Conservation (phyloP, 805 yeast genomes). For the Wickerhamiella occidentalis region DNA sequence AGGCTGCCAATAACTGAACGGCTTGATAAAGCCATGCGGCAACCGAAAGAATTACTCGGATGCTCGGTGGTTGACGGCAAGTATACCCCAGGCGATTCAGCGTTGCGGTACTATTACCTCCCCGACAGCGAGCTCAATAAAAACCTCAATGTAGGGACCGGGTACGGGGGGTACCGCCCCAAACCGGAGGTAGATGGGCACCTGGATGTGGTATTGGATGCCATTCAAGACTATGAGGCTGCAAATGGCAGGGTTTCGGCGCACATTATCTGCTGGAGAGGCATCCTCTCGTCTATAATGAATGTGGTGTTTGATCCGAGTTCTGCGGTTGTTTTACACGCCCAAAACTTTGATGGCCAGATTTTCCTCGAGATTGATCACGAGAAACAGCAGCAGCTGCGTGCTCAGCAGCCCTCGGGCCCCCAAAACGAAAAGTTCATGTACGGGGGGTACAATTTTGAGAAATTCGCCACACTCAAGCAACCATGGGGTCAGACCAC, state of each 20-base stretch:
- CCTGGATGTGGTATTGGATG: slow-evolving; percentile 44
- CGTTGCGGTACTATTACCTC: slow-evolving; percentile 62
- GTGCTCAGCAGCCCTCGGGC: slow-evolving; percentile 13
- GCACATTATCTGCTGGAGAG: slow-evolving; percentile 75
- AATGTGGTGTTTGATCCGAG: slow-evolving; percentile 49
- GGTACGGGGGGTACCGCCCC: slow-evolving; percentile 46
- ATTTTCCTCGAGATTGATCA: slow-evolving; percentile 33
- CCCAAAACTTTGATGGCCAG: slow-evolving; percentile 51
- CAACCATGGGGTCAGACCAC: slow-evolving; percentile 63
- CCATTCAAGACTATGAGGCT: slow-evolving; percentile 46
- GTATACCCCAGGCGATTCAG: slow-evolving; percentile 37
- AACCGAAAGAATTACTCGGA: slow-evolving; percentile 70
- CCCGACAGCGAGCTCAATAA: slow-evolving; percentile 58
- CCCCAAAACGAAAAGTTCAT: slow-evolving; percentile 22
- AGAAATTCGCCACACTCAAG: slow-evolving; percentile 64
- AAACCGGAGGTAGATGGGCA: slow-evolving; percentile 33
- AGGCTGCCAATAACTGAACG: slow-evolving; percentile 22
- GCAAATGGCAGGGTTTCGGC: slow-evolving; percentile 35
- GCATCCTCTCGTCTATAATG: slow-evolving; percentile 63
- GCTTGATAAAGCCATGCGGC: slow-evolving; percentile 49
- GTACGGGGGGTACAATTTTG: slow-evolving; percentile 65
- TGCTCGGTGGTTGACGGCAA: slow-evolving; percentile 46
- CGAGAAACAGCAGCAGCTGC: slow-evolving; percentile 18
- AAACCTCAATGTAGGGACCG: slow-evolving; percentile 49
- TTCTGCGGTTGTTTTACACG: slow-evolving; percentile 48